phyloP scores from a whole-genome alignment of 345 rosid species.

The Hevea brasiliensis region DNA sequence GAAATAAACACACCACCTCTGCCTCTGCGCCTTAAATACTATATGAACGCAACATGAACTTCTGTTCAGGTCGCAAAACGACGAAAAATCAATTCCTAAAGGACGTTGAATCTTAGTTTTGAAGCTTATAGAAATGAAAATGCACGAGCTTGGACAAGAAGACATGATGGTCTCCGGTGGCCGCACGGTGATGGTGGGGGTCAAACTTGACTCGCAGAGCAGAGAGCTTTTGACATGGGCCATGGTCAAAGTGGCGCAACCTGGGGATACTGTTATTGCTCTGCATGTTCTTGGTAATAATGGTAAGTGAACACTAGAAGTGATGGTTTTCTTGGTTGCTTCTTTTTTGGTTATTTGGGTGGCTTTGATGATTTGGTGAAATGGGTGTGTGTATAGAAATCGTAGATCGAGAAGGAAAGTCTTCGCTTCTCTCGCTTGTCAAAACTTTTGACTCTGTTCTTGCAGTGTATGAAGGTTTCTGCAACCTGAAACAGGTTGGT shows the following conservation, averaged over 20 bases:
- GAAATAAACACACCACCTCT: slow-evolving; percentile 17
- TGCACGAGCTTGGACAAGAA: slow-evolving; percentile 39
- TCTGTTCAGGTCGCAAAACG: slow-evolving; percentile 22
- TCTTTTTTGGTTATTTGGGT: background rate
- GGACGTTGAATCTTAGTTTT: background rate
- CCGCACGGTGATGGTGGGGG: slow-evolving; percentile 34
- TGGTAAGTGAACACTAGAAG: slow-evolving; percentile 17
- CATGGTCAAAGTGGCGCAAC: slow-evolving; percentile 33
- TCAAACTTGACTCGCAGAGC: slow-evolving; percentile 29
- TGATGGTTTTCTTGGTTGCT: background rate
- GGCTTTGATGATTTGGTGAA: slow-evolving; percentile 15
- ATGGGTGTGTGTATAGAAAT: slow-evolving; percentile 26
- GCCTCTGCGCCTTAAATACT: background rate
- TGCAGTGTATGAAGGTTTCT: slow-evolving; percentile 40
- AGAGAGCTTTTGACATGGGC: slow-evolving; percentile 39
- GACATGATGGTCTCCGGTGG: slow-evolving; percentile 33
- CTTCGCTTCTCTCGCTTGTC: slow-evolving; percentile 35
- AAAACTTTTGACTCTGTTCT: slow-evolving; percentile 38
- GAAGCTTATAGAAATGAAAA: slow-evolving; percentile 20
- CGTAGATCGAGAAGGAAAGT: slow-evolving; percentile 30
- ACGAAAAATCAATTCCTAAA: background rate
- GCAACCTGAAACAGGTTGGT: slow-evolving; percentile 38
- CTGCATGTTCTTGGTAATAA: slow-evolving; percentile 30
- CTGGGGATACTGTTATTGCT: slow-evolving; percentile 34
- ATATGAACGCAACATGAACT: slow-evolving; percentile 36